Evolutionary conservation across 2,329 filamentous ascomycete genomes (phyloP), one percentile per base, ranked within the genome.

Genomic region (Teratosphaeria gauchensis): DNA sequence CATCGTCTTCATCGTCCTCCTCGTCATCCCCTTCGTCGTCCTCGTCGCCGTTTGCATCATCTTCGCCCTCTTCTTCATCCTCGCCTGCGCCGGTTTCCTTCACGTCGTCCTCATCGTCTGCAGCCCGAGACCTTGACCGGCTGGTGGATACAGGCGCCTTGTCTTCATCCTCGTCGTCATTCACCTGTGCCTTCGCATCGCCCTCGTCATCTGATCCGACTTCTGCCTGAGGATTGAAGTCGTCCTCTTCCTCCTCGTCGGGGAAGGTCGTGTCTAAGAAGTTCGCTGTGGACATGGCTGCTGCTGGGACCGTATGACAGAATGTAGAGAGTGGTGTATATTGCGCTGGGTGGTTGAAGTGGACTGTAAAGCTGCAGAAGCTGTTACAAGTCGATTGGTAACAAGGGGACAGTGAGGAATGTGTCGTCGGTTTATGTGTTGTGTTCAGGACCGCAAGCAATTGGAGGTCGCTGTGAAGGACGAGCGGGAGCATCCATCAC

Each of bases 211-310:
- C 89, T 2, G 89, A 94, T 35, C 84, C 69, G 59, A 90, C 84
- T 61, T 84, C 87, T 21, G 87, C 86, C 54, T 82, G 84, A 55
- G 91, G 92, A 73, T 96, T 95, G 81, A 96, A 96, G 72, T 92
- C 88, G 66, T 95, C 91, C 55, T 94, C 89, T 52, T 88, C 87
- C 58, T 89, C 87, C 54, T 82, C 81, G 57, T 80, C 80, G 35
- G 76, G 78, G 59, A 81, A 80, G 62, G 81, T 76, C 54, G 80
- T 75, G 64, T 80, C 75, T 21, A 79, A 65, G 63, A 81, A 72
- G 64, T 66, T 70, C 51, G 75, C 74, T 21, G 42, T 48, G 4
- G 42, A 48, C 42, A 48, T 48, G 42, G 42, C 42, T 9, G 42
- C 42, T 48, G 16, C 19, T 48, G 42, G 16, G 9, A 8, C n/a